Percentiles rank a stretch among this genome's conserved stretches.
phyloP scores from a whole-genome alignment of 257 asterid genomes.

The Solanum neorickii region DNA sequence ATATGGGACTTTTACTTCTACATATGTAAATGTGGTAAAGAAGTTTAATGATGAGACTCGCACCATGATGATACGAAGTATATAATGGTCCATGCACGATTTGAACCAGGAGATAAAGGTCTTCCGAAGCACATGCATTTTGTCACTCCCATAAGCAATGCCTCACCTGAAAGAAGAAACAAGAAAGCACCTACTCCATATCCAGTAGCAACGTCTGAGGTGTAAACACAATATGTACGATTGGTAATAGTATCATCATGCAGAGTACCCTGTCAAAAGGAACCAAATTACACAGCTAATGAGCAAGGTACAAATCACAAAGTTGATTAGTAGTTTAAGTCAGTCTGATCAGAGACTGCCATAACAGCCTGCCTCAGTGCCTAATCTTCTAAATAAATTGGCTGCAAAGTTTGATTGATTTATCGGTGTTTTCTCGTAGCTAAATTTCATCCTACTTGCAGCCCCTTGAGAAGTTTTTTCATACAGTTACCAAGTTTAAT shows the following conservation, averaged over 20 bases:
- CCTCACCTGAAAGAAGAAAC: constrained; percentile 83
- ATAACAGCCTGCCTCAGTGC: neutral
- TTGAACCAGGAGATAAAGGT: constrained; percentile 73
- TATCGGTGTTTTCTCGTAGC: neutral
- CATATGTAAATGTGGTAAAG: neutral
- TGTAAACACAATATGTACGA: constrained; percentile 76
- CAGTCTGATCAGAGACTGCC: neutral
- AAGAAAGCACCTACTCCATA: constrained; percentile 90
- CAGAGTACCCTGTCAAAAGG: constrained; percentile 46
- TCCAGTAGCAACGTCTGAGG: constrained; percentile 86
- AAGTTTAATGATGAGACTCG: neutral
- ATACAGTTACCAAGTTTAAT: neutral
- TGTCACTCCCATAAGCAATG: constrained; percentile 84
- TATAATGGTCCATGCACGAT: constrained; percentile 91
- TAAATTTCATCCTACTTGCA: neutral
- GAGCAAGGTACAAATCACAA: neutral
- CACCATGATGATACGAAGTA: constrained; percentile 72
- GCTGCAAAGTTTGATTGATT: neutral
- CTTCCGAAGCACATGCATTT: constrained; percentile 91
- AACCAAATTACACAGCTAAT: neutral
- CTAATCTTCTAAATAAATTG: neutral
- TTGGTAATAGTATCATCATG: constrained; percentile 39
- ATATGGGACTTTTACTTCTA: neutral
- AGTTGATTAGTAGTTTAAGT: neutral
- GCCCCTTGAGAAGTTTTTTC: neutral